Conservation (phyloP, 306 rosid genomes). For the Cyamopsis tetragonoloba region DNA sequence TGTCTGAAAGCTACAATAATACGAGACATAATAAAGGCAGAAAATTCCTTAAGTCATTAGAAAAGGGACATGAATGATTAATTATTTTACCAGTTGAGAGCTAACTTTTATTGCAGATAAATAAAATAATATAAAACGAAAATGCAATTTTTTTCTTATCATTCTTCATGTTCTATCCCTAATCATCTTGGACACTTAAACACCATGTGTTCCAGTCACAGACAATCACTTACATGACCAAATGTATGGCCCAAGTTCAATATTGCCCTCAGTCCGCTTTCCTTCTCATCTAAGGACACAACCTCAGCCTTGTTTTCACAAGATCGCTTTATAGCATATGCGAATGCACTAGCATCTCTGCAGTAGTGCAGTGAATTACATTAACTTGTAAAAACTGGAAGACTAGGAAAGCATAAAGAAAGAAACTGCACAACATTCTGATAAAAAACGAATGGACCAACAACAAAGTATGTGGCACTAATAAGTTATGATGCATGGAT, state of each 20-base stretch:
- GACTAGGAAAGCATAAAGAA: not conserved
- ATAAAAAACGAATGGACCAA: slow-evolving; percentile 11
- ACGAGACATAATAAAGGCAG: not conserved
- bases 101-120: not conserved
- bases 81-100: not conserved
- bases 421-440: slow-evolving; percentile 3
- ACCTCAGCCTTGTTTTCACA: slow-evolving; percentile 97
- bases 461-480: not conserved
- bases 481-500: not conserved
- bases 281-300: slow-evolving; percentile 91
- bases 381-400: slow-evolving; percentile 11
- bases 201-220: slow-evolving; percentile 9
- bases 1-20: not conserved
- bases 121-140: too few relatives aligned
- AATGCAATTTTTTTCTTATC: not conserved
- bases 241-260: slow-evolving; percentile 97
- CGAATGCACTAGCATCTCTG: slow-evolving; percentile 80
- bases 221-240: slow-evolving; percentile 70
- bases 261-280: slow-evolving; percentile 93
- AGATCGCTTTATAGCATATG: slow-evolving; percentile 91
- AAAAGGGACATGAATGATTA: not conserved
- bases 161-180: not conserved
- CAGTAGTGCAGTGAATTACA: slow-evolving; percentile 27
- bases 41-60: not conserved
- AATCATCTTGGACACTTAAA: slow-evolving; percentile 5